phyloP scores from a whole-genome alignment of 1,139 yeast genomes.

The Taphrina communis region DNA sequence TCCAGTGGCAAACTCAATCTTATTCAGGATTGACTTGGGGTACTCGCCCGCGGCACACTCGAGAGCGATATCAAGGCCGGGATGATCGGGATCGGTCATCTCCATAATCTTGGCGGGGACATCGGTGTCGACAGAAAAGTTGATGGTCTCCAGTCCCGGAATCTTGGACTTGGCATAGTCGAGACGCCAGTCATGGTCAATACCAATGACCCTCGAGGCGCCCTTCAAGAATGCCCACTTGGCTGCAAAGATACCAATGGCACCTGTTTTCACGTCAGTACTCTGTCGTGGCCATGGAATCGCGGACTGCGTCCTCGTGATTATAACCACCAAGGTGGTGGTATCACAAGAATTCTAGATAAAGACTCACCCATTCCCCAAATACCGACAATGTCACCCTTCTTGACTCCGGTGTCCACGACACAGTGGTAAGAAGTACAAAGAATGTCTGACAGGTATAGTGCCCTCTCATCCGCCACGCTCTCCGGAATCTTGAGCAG shows the following conservation, averaged over 20 bases:
- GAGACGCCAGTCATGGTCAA: conserved; percentile 42
- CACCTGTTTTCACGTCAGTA: conserved; percentile 44
- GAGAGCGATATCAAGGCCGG: conserved; percentile 42
- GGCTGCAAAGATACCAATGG: conserved; percentile 53
- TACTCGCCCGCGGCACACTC: conserved; percentile 43
- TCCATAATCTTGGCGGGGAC: conserved; percentile 34
- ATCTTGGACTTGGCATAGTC: conserved; percentile 36
- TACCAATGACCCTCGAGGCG: conserved; percentile 41
- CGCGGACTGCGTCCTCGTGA: neutral
- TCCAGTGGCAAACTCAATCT: conserved; percentile 40
- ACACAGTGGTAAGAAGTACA: conserved; percentile 43
- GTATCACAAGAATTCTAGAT: no score
- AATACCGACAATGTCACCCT: conserved; percentile 57
- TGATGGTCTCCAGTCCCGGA: conserved; percentile 37
- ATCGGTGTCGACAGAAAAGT: conserved; percentile 39
- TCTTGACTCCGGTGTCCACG: conserved; percentile 47
- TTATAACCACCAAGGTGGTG: conserved; percentile 13
- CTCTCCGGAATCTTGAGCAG: conserved; percentile 42
- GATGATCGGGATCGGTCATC: conserved; percentile 34
- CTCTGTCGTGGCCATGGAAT: neutral
- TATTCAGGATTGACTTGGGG: conserved; percentile 40
- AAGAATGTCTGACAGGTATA: conserved; percentile 43
- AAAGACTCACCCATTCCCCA: conserved; percentile 56
- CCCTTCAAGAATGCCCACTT: conserved; percentile 41
- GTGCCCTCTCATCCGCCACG: conserved; percentile 43